These are phyloP conservation scores for Sideroxylon spinosum DNA, from an alignment of 179 eudicot species.

Conservation along the genomic window DNA sequence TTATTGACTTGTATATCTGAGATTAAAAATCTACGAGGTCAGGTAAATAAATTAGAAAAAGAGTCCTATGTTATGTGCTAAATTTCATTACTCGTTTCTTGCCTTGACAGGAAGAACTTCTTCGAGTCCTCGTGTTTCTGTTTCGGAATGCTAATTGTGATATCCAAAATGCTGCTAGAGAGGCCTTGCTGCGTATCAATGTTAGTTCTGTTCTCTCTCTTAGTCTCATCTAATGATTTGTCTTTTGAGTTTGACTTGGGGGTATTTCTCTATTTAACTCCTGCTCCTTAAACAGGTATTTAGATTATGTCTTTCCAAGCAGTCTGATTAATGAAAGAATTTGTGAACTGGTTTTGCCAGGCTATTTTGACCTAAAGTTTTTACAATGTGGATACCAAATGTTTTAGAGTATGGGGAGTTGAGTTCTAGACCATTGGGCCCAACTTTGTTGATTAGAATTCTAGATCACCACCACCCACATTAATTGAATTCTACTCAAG, in stretches of 20 bases:
- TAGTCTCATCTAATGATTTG: not conserved
- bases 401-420: not conserved
- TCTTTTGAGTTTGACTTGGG: constrained; percentile 3
- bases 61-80: not conserved
- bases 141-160: constrained; percentile 48
- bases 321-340: not conserved
- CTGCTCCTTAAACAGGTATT: not conserved
- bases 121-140: constrained; percentile 52
- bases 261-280: not conserved
- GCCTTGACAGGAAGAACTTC: constrained; percentile 48
- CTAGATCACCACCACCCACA: not conserved
- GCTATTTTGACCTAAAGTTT: not conserved
- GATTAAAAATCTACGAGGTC: not conserved
- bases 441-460: too few relatives aligned
- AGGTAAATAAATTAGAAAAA: not conserved
- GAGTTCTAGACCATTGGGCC: not conserved
- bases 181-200: constrained; percentile 60
- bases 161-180: constrained; percentile 60
- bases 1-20: not conserved
- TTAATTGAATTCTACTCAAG: not conserved
- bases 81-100: constrained; percentile 5
- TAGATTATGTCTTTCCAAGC: not conserved
- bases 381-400: not conserved
- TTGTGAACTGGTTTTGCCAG: not conserved
- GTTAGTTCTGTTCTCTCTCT: constrained; percentile 28